Base-by-base conservation (phyloP, 257 asterid genomes). In the Linaria vulgaris region DNA sequence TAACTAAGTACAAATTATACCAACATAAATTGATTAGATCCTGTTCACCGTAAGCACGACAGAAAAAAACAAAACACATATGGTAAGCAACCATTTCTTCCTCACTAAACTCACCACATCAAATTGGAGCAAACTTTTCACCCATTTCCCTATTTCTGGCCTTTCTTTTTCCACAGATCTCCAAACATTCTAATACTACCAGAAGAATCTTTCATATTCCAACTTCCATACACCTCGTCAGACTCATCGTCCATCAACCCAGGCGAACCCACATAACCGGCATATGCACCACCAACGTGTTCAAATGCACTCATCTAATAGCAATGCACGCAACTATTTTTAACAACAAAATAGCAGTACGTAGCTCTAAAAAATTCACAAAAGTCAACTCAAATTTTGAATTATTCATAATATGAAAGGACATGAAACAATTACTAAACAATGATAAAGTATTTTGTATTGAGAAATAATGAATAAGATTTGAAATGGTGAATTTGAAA, bases 121-220 rank as follows among this genome's bases (percentile, higher is more conserved):
- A n/a, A n/a, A n/a, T n/a, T n/a, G n/a, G n/a, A n/a, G n/a, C n/a
- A n/a, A n/a, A n/a, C n/a, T n/a, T n/a, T n/a, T n/a, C n/a, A n/a
- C n/a, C n/a, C n/a, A n/a, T n/a, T n/a, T n/a, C n/a, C n/a, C n/a
- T 78, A 83, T 56, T 87, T 92, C 60, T 85, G 85, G 21, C 91
- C 87, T 77, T 80, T 94, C 91, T 77, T 94, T 70, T 74, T 94
- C 97, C 96, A 94, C 64, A 92, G 74, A 55, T 92, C 97, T 56
- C 95, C 99, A 74, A 94, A 82, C 92, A 77, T 87, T 73, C 59
- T 85, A 20, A 90, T 85, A 16, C n/a, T n/a, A n/a, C 99, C 88
- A 9, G 82, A n/a, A n/a, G n/a, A 75, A 14, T 76, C 85, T 70
- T 72, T 90, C 72, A 83, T 84, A 79, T 85, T 94, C 5, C 88